Evolutionary conservation across 2,329 filamentous ascomycete species (phyloP).

Genomic region (Cladobotryum protrusum): DNA sequence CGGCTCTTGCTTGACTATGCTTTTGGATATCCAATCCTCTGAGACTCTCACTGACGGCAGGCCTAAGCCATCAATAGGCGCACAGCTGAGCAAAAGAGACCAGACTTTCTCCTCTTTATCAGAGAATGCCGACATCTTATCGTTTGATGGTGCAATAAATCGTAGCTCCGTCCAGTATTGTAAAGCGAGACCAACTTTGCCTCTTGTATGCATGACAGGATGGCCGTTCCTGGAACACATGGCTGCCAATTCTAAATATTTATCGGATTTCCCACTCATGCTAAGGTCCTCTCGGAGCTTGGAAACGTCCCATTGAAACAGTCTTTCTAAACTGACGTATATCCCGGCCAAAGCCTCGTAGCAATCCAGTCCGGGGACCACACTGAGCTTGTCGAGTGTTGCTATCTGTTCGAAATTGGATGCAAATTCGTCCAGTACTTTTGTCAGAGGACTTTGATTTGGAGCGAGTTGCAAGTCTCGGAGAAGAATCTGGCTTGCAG

Average conservation of each 20-base stretch:
- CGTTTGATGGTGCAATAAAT: slow-evolving; percentile 34
- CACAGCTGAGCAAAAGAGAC: slow-evolving; percentile 63
- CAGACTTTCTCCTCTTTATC: slow-evolving; percentile 49
- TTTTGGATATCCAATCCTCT: slow-evolving; percentile 64
- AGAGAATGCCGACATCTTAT: slow-evolving; percentile 31
- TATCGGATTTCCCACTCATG: slow-evolving; percentile 39
- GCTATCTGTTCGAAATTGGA: slow-evolving; percentile 65
- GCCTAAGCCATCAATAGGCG: slow-evolving; percentile 37
- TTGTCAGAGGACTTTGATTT: slow-evolving; percentile 59
- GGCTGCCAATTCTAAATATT: slow-evolving; percentile 48
- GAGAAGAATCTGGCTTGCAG: slow-evolving; percentile 60
- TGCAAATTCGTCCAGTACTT: slow-evolving; percentile 64
- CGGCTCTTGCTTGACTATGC: slow-evolving; percentile 52
- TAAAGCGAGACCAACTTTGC: slow-evolving; percentile 61
- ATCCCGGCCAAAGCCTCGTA: slow-evolving; percentile 72
- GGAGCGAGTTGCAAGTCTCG: slow-evolving; percentile 56
- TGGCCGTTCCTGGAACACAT: slow-evolving; percentile 65
- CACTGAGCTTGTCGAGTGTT: slow-evolving; percentile 64
- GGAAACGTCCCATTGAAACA: slow-evolving; percentile 66
- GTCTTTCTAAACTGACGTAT: slow-evolving; percentile 59
- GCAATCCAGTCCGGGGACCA: slow-evolving; percentile 62
- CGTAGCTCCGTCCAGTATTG: slow-evolving; percentile 71
- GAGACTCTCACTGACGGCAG: slow-evolving; percentile 63
- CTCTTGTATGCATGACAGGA: slow-evolving; percentile 63
- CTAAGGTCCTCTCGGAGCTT: slow-evolving; percentile 45